These are phyloP conservation scores for Dothidotthia symphoricarpi DNA, from an alignment of 2,329 filamentous ascomycete species.

Conservation along the genomic window DNA sequence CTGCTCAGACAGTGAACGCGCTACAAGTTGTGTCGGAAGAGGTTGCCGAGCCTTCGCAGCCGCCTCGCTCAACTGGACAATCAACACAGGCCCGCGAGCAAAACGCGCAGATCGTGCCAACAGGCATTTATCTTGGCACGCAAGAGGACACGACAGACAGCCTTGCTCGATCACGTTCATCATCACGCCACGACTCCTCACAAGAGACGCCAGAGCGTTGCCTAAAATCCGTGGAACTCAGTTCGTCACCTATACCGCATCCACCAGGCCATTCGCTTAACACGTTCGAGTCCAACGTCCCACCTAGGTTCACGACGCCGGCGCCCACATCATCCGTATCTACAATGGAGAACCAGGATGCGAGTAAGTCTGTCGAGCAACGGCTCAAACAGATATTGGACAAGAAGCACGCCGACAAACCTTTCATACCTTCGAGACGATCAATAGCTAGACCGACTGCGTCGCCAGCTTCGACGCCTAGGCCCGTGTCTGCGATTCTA, in stretches of 20 bases:
- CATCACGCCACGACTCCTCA: slow-evolving; percentile 35
- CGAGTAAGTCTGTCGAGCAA: slow-evolving; percentile 5
- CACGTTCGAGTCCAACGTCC: slow-evolving; percentile 18
- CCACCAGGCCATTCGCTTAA: slow-evolving; percentile 26
- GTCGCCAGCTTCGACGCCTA: slow-evolving; percentile 1
- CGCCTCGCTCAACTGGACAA: slow-evolving; percentile 1
- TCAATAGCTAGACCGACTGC: slow-evolving; percentile 4
- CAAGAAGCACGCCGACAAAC: slow-evolving; percentile 11
- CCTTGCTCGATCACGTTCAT: slow-evolving; percentile 5
- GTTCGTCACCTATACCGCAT: slow-evolving; percentile 20
- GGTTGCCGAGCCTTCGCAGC: slow-evolving; percentile 1
- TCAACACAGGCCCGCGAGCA: slow-evolving; percentile 16
- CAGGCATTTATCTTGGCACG: slow-evolving; percentile 13
- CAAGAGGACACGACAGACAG: slow-evolving; percentile 15
- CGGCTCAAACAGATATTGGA: slow-evolving; percentile 11
- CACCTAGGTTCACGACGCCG: slow-evolving; percentile 20
- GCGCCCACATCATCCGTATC: slow-evolving; percentile 9
- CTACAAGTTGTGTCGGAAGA: neutral
- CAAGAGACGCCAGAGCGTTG: slow-evolving; percentile 26
- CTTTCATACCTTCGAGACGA: slow-evolving; percentile 8
- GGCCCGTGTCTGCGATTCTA: slow-evolving; percentile 1
- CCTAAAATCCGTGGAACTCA: slow-evolving; percentile 4
- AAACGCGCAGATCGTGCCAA: slow-evolving; percentile 26
- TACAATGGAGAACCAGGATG: slow-evolving; percentile 17
- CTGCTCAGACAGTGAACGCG: neutral